phyloP scores from a whole-genome alignment of 257 asterid species.

The Cynanchum wilfordii region DNA sequence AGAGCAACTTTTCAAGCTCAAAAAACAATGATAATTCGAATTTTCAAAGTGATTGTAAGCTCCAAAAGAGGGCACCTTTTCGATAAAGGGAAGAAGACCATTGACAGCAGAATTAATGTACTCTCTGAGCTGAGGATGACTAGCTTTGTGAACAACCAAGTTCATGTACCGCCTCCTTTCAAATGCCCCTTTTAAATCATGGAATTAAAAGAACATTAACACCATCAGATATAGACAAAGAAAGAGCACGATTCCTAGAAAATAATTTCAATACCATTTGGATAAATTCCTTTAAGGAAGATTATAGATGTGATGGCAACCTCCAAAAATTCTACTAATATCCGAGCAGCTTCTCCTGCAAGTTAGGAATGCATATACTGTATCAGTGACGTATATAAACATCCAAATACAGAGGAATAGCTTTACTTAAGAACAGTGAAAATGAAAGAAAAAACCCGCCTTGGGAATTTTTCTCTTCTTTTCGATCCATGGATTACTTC shows the following conservation, averaged over 20 bases:
- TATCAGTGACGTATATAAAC: background rate
- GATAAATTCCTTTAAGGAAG: slow-evolving; percentile 79
- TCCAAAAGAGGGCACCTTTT: slow-evolving; percentile 41
- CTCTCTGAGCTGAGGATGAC: slow-evolving; percentile 65
- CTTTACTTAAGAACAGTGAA: background rate
- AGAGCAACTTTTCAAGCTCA: background rate
- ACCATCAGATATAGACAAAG: background rate
- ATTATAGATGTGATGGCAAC: slow-evolving; percentile 77
- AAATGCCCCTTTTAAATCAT: slow-evolving; percentile 53
- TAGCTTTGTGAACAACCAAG: slow-evolving; percentile 76
- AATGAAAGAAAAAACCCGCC: background rate
- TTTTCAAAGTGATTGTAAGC: background rate
- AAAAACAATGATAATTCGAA: background rate
- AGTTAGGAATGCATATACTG: background rate
- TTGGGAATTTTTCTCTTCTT: background rate
- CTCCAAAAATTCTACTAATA: slow-evolving; percentile 74
- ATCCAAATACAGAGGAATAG: background rate
- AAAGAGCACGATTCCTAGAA: background rate
- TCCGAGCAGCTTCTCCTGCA: slow-evolving; percentile 59
- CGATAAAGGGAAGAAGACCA: slow-evolving; percentile 70
- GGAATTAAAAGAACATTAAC: background rate
- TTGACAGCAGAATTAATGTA: slow-evolving; percentile 61
- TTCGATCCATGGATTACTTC: slow-evolving; percentile 7
- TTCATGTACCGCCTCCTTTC: slow-evolving; percentile 88
- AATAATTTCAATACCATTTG: slow-evolving; percentile 43